Evolutionary conservation across 805 yeast genomes (phyloP).

Genomic region (Saccharomyces mikatae): DNA sequence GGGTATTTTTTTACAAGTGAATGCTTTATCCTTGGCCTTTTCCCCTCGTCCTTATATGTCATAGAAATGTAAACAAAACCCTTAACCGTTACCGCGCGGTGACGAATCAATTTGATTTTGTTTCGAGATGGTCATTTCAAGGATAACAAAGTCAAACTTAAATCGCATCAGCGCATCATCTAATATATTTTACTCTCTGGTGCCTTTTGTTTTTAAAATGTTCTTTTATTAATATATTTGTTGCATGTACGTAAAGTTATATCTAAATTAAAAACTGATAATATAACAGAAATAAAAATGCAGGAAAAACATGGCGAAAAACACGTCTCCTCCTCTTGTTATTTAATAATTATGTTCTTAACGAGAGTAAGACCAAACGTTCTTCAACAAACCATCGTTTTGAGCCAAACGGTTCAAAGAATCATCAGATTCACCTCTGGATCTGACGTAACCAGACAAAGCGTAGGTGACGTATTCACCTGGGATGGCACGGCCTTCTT

Average conservation of each 20-base stretch:
- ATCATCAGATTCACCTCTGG: slow-evolving; percentile 99
- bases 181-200: not conserved
- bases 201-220: not conserved
- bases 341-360: slow-evolving; percentile 32
- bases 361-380: slow-evolving; percentile 93
- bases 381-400: slow-evolving; percentile 95
- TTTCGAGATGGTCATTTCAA: not conserved
- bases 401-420: slow-evolving; percentile 98
- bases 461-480: slow-evolving; percentile 92
- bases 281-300: not conserved
- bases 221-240: not conserved
- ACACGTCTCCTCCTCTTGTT: not conserved
- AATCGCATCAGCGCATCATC: not conserved
- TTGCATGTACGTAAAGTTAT: not conserved
- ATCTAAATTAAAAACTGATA: not conserved
- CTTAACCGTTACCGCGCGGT: not conserved
- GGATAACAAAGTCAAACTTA: not conserved
- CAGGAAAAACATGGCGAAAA: not conserved
- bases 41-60: not conserved
- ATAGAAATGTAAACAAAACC: not conserved
- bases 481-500: slow-evolving; percentile 88
- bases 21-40: not conserved
- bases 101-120: not conserved
- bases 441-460: slow-evolving; percentile 93
- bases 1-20: not conserved